These are phyloP conservation scores for Vigna nakashimae DNA, from an alignment of 306 rosid species.

Conservation along the genomic window DNA sequence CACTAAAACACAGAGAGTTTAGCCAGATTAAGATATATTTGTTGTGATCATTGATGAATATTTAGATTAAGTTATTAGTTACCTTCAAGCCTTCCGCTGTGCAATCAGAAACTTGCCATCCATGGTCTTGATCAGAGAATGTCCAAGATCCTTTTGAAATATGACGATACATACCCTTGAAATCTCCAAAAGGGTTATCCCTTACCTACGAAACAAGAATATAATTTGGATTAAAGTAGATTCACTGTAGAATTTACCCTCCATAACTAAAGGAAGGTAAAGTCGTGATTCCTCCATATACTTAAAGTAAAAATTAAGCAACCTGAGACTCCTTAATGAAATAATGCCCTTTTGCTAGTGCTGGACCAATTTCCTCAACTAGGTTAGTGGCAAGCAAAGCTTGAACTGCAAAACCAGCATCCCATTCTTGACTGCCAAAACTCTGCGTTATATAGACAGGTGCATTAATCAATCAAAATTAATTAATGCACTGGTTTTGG, in stretches of 20 bases:
- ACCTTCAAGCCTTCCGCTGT: constrained; percentile 86
- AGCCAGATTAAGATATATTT: background rate
- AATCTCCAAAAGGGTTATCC: constrained; percentile 68
- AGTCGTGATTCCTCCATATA: background rate
- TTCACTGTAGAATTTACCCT: background rate
- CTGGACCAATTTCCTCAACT: constrained; percentile 56
- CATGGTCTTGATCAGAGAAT: constrained; percentile 83
- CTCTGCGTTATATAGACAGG: constrained; percentile 47
- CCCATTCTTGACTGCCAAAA: constrained; percentile 82
- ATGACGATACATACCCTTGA: constrained; percentile 70
- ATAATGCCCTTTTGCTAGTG: constrained; percentile 64
- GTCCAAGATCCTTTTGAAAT: constrained; percentile 89
- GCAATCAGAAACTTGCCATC: constrained; percentile 91
- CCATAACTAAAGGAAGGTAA: constrained; percentile 9
- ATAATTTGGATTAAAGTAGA: background rate
- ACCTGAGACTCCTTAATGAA: constrained; percentile 79
- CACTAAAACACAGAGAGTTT: constrained; percentile 51
- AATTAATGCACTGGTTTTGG: background rate
- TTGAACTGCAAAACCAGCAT: constrained; percentile 67
- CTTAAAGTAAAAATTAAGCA: background rate
- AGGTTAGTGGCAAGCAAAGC: constrained; percentile 67
- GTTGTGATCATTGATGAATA: background rate
- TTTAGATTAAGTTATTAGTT: background rate
- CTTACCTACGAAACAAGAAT: constrained; percentile 48
- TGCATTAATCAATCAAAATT: background rate